Evolutionary conservation across 306 rosid genomes (phyloP).

Genomic region (Spatholobus suberectus): DNA sequence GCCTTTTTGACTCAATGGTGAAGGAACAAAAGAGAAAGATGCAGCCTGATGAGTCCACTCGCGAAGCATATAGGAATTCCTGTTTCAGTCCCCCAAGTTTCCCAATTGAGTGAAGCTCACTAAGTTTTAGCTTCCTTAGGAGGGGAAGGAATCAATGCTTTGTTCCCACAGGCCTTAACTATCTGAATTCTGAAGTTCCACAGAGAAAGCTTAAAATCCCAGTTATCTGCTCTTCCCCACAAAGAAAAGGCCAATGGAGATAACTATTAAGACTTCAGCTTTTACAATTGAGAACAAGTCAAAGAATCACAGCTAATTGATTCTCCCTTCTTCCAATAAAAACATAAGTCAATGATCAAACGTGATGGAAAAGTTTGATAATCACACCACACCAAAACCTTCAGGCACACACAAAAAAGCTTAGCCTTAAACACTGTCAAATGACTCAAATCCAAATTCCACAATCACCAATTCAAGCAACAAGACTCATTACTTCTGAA

Average conservation of each 20-base stretch:
- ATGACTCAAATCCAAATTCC: slow-evolving; percentile 49
- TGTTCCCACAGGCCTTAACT: slow-evolving; percentile 43
- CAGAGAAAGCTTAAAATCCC: slow-evolving; percentile 48
- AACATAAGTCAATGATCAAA: slow-evolving; percentile 41
- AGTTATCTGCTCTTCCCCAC: slow-evolving; percentile 40
- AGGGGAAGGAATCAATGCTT: slow-evolving; percentile 77
- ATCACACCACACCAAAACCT: slow-evolving; percentile 39
- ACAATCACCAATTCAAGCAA: slow-evolving; percentile 42
- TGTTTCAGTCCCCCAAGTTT: slow-evolving; percentile 52
- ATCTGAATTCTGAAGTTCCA: slow-evolving; percentile 46
- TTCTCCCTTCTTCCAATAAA: slow-evolving; percentile 37
- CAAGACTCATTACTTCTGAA: slow-evolving; percentile 36
- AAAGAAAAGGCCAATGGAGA: slow-evolving; percentile 42
- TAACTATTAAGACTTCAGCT: slow-evolving; percentile 39
- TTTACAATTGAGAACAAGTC: slow-evolving; percentile 44
- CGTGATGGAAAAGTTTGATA: slow-evolving; percentile 45
- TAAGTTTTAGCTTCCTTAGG: slow-evolving; percentile 54
- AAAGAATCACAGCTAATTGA: slow-evolving; percentile 41
- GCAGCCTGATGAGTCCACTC: slow-evolving; percentile 43
- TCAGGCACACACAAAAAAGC: slow-evolving; percentile 38
- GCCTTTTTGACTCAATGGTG: slow-evolving; percentile 35
- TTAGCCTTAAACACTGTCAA: slow-evolving; percentile 26
- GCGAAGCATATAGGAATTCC: slow-evolving; percentile 50
- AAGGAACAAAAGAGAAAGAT: slow-evolving; percentile 41
- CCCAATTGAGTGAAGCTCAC: slow-evolving; percentile 52